Base-by-base conservation (phyloP, 192 early-diverging fungal genomes). In the Mortierella claussenii region DNA sequence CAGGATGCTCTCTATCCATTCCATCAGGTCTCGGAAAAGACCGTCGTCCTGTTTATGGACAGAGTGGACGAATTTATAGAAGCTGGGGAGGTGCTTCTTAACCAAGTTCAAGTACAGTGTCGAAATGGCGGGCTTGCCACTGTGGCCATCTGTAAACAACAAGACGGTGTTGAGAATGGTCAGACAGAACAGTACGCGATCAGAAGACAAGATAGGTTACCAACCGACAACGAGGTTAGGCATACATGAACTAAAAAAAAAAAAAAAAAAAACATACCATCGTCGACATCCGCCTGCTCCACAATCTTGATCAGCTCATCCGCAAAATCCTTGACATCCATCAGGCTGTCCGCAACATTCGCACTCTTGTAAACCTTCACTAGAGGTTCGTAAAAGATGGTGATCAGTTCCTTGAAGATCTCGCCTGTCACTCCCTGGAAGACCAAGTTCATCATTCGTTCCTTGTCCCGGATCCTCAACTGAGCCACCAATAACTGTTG, bases 351-450 rank as follows among this genome's bases (percentile, higher is more conserved):
- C 2, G 81, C 79, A 43, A 88, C 83, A 47, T 88, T 88, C 26
- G 86, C 86, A 8, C 81, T 60, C 57, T 83, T 84, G 62, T 88
- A 88, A 2, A 88, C 80, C 58, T 82, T 65, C 18, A 85, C 83
- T n/a, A 88, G 55, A 15, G 86, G 86, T 27, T 83, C 65, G 55
- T 88, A 88, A 55, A 88, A 88, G 46, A 88, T 83, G 18, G 83
- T 65, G 46, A 88, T 78, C 23, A 83, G 44, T n/a, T 88, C 86
- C 44, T 82, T 82, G 20, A 88, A 65, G 21, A 88, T 61, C 36
- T 84, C 83, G 13, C 84, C 84, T 10, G 86, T 84, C 3, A 82
- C 75, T 6, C 84, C 82, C 49, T 85, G 84, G 59, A 82, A 84
- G 49, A 88, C 51, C 4, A 88, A 49, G 4, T 65, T 64, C 61